Evolutionary conservation across 768 basidiomycete genomes (phyloP).

Genomic region (Lenzites betulinus): DNA sequence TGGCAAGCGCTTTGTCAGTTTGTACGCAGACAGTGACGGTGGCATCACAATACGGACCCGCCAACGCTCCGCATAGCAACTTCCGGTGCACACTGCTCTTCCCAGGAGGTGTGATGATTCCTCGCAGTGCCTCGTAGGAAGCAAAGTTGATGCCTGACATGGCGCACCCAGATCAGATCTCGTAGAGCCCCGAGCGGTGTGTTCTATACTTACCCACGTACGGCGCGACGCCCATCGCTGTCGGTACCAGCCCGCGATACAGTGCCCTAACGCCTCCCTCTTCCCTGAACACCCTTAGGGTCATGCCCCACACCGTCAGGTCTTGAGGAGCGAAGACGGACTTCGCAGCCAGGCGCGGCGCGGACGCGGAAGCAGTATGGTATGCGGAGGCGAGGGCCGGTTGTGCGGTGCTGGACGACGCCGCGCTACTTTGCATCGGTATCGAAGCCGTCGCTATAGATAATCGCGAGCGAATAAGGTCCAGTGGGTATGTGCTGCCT

Average conservation of each 20-base stretch:
- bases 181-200: neutral
- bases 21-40: no score
- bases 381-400: constrained; percentile 52
- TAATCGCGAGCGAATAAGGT: constrained; percentile 89
- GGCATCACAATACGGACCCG: constrained; percentile 49
- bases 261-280: constrained; percentile 89
- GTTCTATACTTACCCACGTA: constrained; percentile 49
- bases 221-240: constrained; percentile 88
- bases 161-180: constrained; percentile 4
- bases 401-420: constrained; percentile 30
- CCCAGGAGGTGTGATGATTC: constrained; percentile 79
- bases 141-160: constrained; percentile 79
- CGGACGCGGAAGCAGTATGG: constrained; percentile 45
- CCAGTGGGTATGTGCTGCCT: constrained; percentile 91
- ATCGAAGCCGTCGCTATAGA: constrained; percentile 93
- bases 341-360: constrained; percentile 29
- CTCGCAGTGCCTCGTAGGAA: constrained; percentile 83
- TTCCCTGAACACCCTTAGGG: constrained; percentile 83
- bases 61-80: constrained; percentile 82
- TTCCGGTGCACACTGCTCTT: constrained; percentile 70
- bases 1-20: constrained; percentile 28
- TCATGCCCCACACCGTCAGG: constrained; percentile 85
- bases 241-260: constrained; percentile 84
- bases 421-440: constrained; percentile 30
- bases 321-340: constrained; percentile 51